phyloP scores from a whole-genome alignment of 805 yeast species.

The Candida silvicultrix region DNA sequence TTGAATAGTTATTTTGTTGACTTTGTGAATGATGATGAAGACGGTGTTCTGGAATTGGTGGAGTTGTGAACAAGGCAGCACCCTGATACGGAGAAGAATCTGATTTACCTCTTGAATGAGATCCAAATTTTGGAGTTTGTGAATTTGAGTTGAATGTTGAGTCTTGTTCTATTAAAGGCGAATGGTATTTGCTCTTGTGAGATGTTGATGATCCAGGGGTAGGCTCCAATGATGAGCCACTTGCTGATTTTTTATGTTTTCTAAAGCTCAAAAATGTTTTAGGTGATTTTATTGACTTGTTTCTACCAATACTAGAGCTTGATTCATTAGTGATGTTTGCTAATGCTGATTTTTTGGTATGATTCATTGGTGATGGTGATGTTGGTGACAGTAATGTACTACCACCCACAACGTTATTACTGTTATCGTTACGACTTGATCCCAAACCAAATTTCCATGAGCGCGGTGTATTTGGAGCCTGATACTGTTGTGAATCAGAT shows the following conservation, averaged over 20 bases:
- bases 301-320: slow-evolving; percentile 3
- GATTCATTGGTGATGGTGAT: slow-evolving; percentile 8
- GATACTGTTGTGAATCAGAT: neutral
- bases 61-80: slow-evolving; percentile 21
- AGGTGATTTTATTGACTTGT: slow-evolving; percentile 21
- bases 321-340: slow-evolving; percentile 2
- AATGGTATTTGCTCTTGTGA: slow-evolving; percentile 18
- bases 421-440: neutral
- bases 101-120: slow-evolving; percentile 1
- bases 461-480: neutral
- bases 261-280: slow-evolving; percentile 17
- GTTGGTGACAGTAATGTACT: slow-evolving; percentile 7
- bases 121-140: slow-evolving; percentile 9
- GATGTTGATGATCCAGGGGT: slow-evolving; percentile 11
- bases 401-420: neutral
- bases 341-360: slow-evolving; percentile 1
- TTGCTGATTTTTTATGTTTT: slow-evolving; percentile 21
- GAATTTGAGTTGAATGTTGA: neutral
- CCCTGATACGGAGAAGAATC: slow-evolving; percentile 14
- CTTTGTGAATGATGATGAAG: slow-evolving; percentile 2
- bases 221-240: slow-evolving; percentile 4
- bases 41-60: slow-evolving; percentile 16
- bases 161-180: slow-evolving; percentile 9
- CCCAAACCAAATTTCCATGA: slow-evolving; percentile 1
- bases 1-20: slow-evolving; percentile 3